Base-by-base conservation (phyloP, 331 rosid species). In the Prunus yedoensis region DNA sequence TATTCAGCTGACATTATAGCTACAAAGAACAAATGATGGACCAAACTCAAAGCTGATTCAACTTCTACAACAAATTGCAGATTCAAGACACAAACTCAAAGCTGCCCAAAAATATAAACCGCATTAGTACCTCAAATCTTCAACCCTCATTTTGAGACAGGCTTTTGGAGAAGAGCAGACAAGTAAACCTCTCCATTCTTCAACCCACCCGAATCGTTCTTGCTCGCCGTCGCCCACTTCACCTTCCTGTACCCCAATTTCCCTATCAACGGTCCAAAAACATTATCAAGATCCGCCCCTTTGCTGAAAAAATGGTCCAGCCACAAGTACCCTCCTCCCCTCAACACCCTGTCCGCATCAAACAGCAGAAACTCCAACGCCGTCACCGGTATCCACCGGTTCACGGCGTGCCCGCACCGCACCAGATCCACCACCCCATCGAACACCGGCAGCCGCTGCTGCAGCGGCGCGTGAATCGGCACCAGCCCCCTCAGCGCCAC, bases 241-340 rank as follows among this genome's bases (percentile, higher is more conserved):
- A 95, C 97, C 75, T 82, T 92, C 88, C 89, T 82, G 85, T 92
- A 95, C 16, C 97, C 97, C 86, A 95, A 77, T 73, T 92, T 92
- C 73, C 87, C 91, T 25, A 95, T 84, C 91, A 95, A 82, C 1
- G 99, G 97, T 10, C 78, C 85, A 69, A 87, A 95, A 28, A 92
- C 83, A 63, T 86, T 83, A 35, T 92, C 97, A 74, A 95, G 94
- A 77, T 92, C 99, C 78, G 63, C 77, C 14, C 87, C 83, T 69
- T 89, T 95, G 71, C 97, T 83, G 66, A 95, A 95, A 78, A 95
- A 95, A 18, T 91, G 96, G 74, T 95, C 99, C 79, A 95, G 21
- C 99, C 96, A 95, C 84, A 95, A 85, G 68, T 85, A 95, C 74
- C 99, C 99, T 9, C 99, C 99, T 32, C 83, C 84, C 74, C 97